Evolutionary conservation across 495 filamentous ascomycete genomes (phyloP).

Genomic region (Cercophora newfieldiana): DNA sequence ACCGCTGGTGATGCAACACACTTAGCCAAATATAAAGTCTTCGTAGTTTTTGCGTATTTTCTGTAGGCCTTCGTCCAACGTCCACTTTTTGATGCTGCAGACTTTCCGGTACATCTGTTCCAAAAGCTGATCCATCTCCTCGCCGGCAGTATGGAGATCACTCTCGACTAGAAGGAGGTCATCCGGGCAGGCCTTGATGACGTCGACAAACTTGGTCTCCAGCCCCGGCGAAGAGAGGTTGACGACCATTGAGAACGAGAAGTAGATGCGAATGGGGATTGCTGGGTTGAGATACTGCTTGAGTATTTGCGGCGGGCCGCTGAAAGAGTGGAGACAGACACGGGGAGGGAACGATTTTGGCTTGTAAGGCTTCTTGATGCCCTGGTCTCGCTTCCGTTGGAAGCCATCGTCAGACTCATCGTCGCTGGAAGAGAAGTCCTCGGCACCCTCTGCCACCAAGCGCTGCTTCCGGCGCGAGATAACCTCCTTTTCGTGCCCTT

Average conservation of each 20-base stretch:
- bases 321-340: constrained; percentile 93
- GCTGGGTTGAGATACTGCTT: constrained; percentile 75
- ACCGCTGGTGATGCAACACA: not conserved
- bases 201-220: constrained; percentile 51
- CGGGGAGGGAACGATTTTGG: constrained; percentile 75
- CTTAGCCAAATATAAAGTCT: constrained; percentile 70
- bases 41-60: constrained; percentile 76
- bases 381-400: constrained; percentile 17
- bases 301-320: constrained; percentile 72
- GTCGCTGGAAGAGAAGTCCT: constrained; percentile 47
- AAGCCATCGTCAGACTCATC: constrained; percentile 37
- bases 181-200: constrained; percentile 74
- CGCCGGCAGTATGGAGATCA: constrained; percentile 83
- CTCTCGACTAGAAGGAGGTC: constrained; percentile 84
- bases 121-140: constrained; percentile 74
- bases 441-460: constrained; percentile 43
- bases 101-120: constrained; percentile 72
- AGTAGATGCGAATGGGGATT: constrained; percentile 77
- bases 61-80: constrained; percentile 66
- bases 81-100: constrained; percentile 78
- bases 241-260: constrained; percentile 83
- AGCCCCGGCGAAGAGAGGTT: constrained; percentile 63
- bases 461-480: constrained; percentile 62
- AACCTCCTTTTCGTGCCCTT: constrained; percentile 72
- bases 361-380: constrained; percentile 19